Percentiles rank a stretch among this genome's conserved stretches.
Conservation (phyloP, 495 filamentous ascomycete genomes). For the Penicillium ucsense region DNA sequence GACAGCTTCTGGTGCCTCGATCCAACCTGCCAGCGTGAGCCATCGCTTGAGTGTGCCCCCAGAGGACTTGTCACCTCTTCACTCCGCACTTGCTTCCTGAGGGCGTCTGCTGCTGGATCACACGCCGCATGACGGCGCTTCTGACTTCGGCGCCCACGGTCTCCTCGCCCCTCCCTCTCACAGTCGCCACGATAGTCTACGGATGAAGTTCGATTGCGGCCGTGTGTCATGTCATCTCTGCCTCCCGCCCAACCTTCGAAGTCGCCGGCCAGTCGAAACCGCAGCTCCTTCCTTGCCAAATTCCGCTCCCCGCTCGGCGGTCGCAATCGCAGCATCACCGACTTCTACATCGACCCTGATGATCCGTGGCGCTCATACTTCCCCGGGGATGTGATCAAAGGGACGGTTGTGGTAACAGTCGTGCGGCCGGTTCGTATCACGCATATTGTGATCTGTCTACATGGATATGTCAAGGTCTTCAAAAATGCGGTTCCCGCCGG, state of each 20-base stretch:
- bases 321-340: conserved; percentile 63
- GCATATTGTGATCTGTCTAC: conserved; percentile 77
- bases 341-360: conserved; percentile 66
- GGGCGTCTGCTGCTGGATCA: too few species aligned
- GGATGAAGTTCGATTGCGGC: conserved; percentile 26
- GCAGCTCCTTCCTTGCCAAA: conserved; percentile 46
- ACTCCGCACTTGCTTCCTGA: too few species aligned
- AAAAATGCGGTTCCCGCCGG: conserved; percentile 60
- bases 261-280: conserved; percentile 35
- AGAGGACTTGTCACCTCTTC: too few species aligned
- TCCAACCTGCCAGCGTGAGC: too few species aligned
- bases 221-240: conserved; percentile 41
- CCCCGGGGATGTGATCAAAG: conserved; percentile 55
- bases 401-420: conserved; percentile 71
- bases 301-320: conserved; percentile 52
- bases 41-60: too few species aligned
- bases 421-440: conserved; percentile 78
- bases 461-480: conserved; percentile 83
- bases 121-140: too few species aligned
- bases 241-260: conserved; percentile 25
- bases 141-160: conserved; percentile 1
- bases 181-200: conserved; percentile 21
- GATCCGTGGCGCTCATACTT: conserved; percentile 85
- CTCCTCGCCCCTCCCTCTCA: conserved; percentile 2
- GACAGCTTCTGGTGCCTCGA: too few species aligned